These are phyloP conservation scores for Mycena belliarum DNA, from an alignment of 768 basidiomycete genomes.

Conservation along the genomic window DNA sequence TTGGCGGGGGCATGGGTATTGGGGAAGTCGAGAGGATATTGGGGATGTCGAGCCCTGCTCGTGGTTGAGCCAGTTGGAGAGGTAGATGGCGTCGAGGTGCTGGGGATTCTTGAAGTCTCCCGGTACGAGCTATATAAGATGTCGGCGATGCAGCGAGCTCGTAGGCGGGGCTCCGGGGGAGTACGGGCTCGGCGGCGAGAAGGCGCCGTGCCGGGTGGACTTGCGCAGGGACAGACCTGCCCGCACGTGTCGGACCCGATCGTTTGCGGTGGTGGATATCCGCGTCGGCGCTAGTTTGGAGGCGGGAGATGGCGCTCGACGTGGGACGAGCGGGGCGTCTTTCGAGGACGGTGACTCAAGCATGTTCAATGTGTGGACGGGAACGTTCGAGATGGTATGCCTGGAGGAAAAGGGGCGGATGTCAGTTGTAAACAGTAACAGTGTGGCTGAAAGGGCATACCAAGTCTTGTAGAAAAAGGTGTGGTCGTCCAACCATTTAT, in stretches of 20 bases:
- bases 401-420: slow-evolving; percentile 37
- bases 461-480: slow-evolving; percentile 90
- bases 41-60: slow-evolving; percentile 7
- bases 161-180: slow-evolving; percentile 4
- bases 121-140: slow-evolving; percentile 31
- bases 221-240: no score
- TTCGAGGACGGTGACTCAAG: no score
- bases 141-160: slow-evolving; percentile 21
- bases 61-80: slow-evolving; percentile 1
- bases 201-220: no score
- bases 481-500: slow-evolving; percentile 88
- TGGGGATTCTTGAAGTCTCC: slow-evolving; percentile 18
- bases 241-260: no score
- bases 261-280: no score
- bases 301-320: no score
- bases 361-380: slow-evolving; percentile 67
- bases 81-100: slow-evolving; percentile 16
- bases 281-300: no score
- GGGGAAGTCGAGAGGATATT: slow-evolving; percentile 46
- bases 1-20: slow-evolving; percentile 63
- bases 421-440: neutral
- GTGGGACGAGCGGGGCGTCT: no score
- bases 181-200: slow-evolving; percentile 39
- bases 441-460: slow-evolving; percentile 50
- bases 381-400: slow-evolving; percentile 80